A percentile compares a stretch with the other conserved stretches of the same genome.
Evolutionary conservation across 148 eudicot genomes (phyloP).

Genomic region (Spergularia bocconei): DNA sequence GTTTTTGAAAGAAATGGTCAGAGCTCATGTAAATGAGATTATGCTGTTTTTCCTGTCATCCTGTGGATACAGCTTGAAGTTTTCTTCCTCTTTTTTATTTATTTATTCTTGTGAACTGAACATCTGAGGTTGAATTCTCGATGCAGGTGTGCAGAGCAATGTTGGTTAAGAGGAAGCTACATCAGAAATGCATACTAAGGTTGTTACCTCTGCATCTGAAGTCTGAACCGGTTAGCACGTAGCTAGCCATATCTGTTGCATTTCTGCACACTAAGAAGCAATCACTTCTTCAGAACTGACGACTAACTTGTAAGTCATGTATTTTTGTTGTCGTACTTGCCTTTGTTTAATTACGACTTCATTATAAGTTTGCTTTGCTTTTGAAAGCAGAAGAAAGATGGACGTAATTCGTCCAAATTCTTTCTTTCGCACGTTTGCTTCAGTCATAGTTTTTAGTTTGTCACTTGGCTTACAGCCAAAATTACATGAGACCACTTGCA

Average conservation of each 20-base stretch:
- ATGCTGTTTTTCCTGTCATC: not conserved
- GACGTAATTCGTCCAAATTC: too few relatives aligned
- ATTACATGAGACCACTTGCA: not conserved
- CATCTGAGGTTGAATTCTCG: not conserved
- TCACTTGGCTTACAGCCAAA: not conserved
- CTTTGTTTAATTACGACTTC: not conserved
- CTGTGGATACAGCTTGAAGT: not conserved
- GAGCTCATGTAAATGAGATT: too few relatives aligned
- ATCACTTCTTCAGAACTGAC: not conserved
- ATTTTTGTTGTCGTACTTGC: not conserved
- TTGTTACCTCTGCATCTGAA: too few relatives aligned
- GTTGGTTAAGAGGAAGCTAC: too few relatives aligned
- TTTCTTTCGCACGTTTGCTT: too few relatives aligned
- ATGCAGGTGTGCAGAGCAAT: not conserved
- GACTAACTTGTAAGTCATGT: not conserved
- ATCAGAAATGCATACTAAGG: too few relatives aligned
- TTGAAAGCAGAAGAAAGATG: not conserved
- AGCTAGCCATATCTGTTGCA: too few relatives aligned
- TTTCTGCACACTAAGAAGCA: not conserved
- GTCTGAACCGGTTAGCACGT: too few relatives aligned
- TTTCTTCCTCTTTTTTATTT: too few relatives aligned
- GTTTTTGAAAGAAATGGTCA: too few relatives aligned
- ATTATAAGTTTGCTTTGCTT: not conserved
- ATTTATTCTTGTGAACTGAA: not conserved
- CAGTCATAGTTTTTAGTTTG: not conserved